Percentiles rank a stretch among this genome's conserved stretches.
Conservation (phyloP, 1,284 basidiomycete genomes). For the Ganoderma meredithae region DNA sequence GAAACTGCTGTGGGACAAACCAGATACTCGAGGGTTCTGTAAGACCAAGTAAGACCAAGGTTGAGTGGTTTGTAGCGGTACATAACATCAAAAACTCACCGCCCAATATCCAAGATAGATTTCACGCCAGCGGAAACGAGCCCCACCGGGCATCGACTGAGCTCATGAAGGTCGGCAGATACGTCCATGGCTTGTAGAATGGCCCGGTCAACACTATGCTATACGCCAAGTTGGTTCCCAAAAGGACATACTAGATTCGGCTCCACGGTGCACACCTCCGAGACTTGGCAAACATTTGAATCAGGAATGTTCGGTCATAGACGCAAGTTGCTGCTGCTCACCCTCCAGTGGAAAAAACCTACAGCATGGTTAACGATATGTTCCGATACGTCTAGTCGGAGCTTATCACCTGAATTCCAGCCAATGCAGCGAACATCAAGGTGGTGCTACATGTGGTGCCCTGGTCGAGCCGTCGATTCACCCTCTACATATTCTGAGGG, state of each 20-base stretch:
- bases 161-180: conserved; percentile 90
- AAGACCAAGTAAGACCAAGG: not conserved
- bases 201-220: conserved; percentile 9
- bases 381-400: conserved; percentile 12
- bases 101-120: conserved; percentile 93
- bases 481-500: not conserved
- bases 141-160: conserved; percentile 86
- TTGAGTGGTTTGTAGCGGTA: not conserved
- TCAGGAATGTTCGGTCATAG: conserved; percentile 9
- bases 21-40: conserved; percentile 88
- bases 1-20: conserved; percentile 48
- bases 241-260: conserved; percentile 73
- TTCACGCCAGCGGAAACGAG: conserved; percentile 96
- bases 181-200: conserved; percentile 83
- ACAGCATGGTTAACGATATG: conserved; percentile 12
- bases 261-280: conserved; percentile 95
- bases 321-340: conserved; percentile 42
- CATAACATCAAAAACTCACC: conserved; percentile 46
- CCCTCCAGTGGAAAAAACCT: conserved; percentile 88
- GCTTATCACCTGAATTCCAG: conserved; percentile 76
- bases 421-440: conserved; percentile 80
- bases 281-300: conserved; percentile 53
- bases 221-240: not conserved
- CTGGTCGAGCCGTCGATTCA: conserved; percentile 16
- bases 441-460: conserved; percentile 95